Evolutionary conservation across 2,329 filamentous ascomycete species (phyloP).

Genomic region (Pseudofabraea citricarpa): DNA sequence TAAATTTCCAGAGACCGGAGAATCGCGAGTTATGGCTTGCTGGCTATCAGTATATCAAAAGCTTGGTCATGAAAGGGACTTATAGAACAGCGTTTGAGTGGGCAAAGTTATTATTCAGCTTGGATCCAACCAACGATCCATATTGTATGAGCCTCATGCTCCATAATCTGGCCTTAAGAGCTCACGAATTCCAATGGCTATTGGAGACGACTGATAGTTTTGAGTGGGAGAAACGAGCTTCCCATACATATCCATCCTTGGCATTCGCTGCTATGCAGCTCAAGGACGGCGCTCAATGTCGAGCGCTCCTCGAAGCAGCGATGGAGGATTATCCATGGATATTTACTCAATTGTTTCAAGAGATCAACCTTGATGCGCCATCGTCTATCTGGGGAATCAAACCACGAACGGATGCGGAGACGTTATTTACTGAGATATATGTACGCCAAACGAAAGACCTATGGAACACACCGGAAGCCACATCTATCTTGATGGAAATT

Average conservation of each 20-base stretch:
- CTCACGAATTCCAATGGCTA: conserved; percentile 71
- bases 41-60: conserved; percentile 82
- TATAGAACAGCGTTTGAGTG: conserved; percentile 92
- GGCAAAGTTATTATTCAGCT: conserved; percentile 75
- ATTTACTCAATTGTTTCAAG: conserved; percentile 73
- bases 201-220: conserved; percentile 49
- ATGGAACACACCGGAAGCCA: conserved; percentile 67
- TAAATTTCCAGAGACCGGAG: conserved; percentile 77
- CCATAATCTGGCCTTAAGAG: conserved; percentile 79
- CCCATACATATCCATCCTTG: conserved; percentile 71
- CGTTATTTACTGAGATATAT: conserved; percentile 59
- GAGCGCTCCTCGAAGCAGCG: conserved; percentile 58
- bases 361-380: conserved; percentile 73
- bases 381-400: conserved; percentile 77
- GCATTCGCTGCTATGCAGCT: conserved; percentile 72
- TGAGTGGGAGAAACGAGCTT: conserved; percentile 36
- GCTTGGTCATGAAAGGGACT: conserved; percentile 84
- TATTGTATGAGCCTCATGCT: conserved; percentile 78
- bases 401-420: conserved; percentile 46
- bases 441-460: conserved; percentile 63
- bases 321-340: conserved; percentile 80
- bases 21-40: conserved; percentile 93
- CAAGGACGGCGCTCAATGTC: conserved; percentile 60
- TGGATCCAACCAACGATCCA: conserved; percentile 71
- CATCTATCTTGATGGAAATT: conserved; percentile 57